A percentile compares a stretch with the other conserved stretches of the same genome.
Evolutionary conservation across 176 grass and related monocot species (phyloP).

Genomic region (Oryza glaberrima): DNA sequence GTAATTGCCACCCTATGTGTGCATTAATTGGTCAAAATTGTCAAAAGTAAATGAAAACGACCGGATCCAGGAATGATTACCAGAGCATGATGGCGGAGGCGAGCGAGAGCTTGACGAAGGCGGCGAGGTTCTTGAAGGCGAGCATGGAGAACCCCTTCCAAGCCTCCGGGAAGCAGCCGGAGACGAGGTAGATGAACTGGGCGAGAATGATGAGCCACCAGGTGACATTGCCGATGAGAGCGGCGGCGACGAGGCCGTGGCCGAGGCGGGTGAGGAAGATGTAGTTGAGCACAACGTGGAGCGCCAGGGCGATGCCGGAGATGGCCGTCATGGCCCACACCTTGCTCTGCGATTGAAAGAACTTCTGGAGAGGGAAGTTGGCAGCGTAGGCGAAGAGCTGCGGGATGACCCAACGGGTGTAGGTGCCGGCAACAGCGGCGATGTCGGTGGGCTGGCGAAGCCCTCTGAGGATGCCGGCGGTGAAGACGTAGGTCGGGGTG

Average conservation of each 20-base stretch:
- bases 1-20: no score
- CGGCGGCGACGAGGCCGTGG: conserved; percentile 49
- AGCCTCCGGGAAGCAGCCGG: conserved; percentile 51
- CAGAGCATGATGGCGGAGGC: conserved; percentile 75
- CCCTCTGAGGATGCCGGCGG: conserved; percentile 40
- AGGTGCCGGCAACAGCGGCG: conserved; percentile 44
- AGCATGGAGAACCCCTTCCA: conserved; percentile 56
- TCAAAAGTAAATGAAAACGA: no score
- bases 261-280: conserved; percentile 49
- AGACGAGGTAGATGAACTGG: conserved; percentile 56
- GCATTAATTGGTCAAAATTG: no score
- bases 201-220: conserved; percentile 57
- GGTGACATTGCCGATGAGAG: conserved; percentile 54
- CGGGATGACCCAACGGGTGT: conserved; percentile 48
- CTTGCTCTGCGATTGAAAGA: conserved; percentile 71
- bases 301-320: conserved; percentile 50
- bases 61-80: not conserved
- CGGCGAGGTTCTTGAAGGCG: conserved; percentile 51
- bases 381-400: conserved; percentile 68
- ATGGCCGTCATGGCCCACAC: conserved; percentile 67
- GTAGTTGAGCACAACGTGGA: conserved; percentile 62
- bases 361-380: conserved; percentile 82
- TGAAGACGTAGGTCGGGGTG: conserved; percentile 55
- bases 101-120: conserved; percentile 66
- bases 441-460: conserved; percentile 54